A percentile compares a stretch with the other conserved stretches of the same genome.
phyloP scores from a whole-genome alignment of 129 eudicot species.

The Mikania micrantha region DNA sequence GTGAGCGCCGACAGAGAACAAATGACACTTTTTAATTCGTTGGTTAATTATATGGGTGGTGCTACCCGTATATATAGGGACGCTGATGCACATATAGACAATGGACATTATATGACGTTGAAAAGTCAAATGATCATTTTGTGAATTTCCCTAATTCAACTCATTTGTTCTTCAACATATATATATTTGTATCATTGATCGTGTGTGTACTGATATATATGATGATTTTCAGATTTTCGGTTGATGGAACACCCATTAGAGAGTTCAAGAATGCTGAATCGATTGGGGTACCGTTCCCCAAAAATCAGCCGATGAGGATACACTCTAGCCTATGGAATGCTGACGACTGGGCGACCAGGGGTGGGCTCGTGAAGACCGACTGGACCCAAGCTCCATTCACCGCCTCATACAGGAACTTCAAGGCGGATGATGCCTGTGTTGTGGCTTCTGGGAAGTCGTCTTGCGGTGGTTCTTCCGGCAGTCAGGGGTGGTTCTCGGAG shows the following conservation, averaged over 20 bases:
- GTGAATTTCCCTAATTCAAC: no score
- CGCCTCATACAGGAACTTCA: conserved; percentile 46
- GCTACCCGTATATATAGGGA: no score
- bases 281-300: conserved; percentile 37
- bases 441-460: conserved; percentile 30
- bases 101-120: no score
- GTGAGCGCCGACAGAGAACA: no score
- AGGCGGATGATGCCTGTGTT: conserved; percentile 31
- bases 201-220: not conserved
- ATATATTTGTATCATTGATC: no score
- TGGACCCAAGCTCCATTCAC: conserved; percentile 51
- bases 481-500: conserved; percentile 35
- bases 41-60: no score
- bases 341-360: conserved; percentile 40
- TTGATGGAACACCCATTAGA: conserved; percentile 50
- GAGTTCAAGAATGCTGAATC: conserved; percentile 49
- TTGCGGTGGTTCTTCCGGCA: conserved; percentile 17
- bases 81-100: no score
- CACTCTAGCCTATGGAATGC: conserved; percentile 52
- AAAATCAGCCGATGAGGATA: conserved; percentile 41
- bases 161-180: no score
- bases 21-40: no score
- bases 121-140: no score
- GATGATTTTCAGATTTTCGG: conserved; percentile 32
- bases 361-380: conserved; percentile 47